Evolutionary conservation across 495 filamentous ascomycete species (phyloP), one percentile per base, ranked within the genome.

Genomic region (Aspergillus panamensis): DNA sequence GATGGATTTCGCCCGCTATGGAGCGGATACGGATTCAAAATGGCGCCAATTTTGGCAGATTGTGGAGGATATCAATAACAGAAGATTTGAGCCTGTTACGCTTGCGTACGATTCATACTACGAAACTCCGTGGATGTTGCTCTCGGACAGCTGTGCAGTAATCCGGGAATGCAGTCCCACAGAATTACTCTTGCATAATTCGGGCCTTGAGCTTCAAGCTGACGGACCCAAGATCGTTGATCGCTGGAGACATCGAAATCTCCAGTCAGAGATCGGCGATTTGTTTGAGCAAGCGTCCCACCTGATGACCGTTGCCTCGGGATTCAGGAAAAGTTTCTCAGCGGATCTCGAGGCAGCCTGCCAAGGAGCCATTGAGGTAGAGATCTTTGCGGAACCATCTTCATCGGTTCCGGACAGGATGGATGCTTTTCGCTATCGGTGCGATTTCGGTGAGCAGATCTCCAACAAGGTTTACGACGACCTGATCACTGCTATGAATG

Each of bases 11-110:
- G 79, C 84, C 13, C 82, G 85, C 42, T 92, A 88, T 68, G 80
- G 85, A 42, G 71, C 73, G 30, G 84, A 87, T 31, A 86, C 86
- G 40, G 85, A 92, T 66, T 76, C 85, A 8, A 92, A 97, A 65
- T 98, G 94, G 95, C 84, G 87, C 42, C 81, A 90, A 44, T 95
- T 94, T 72, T 94, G 89, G 74, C 86, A 92, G 40, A 79, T 97
- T 20, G 79, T 92, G 48, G 77, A 84, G 12, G 92, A 97, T 66
- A 80, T 99, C 20, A 88, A 99, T 65, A 91, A 87, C 58, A 85
- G 89, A 58, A 81, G 92, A 65, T 85, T 87, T 6, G 91, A 96
- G 64, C 83, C 87, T 3, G 67, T 96, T 39, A 84, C 89, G 3
- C 73, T 97, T 32, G 82, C 84, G 0, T 87, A 86, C 59, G 95